A percentile compares a stretch with the other conserved stretches of the same genome.
Conservation (phyloP, 148 eudicot species). For the Spergularia bocconei region DNA sequence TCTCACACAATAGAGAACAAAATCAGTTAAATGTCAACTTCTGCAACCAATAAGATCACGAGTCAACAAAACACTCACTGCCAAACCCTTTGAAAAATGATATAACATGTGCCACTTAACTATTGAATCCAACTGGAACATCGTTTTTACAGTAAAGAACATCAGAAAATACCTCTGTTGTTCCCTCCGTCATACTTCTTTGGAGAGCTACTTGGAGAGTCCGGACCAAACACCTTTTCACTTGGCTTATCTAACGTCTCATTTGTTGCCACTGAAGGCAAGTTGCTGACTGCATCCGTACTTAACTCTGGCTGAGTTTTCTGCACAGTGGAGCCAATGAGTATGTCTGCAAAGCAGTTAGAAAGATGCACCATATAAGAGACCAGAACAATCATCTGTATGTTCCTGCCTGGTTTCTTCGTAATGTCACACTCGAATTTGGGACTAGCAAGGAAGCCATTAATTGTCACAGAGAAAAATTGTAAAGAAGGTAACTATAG, state of each 20-base stretch:
- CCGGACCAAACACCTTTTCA: constrained; percentile 16
- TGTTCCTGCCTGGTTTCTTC: not conserved
- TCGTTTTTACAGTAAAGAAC: not conserved
- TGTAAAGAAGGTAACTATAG: not conserved
- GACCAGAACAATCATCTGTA: not conserved
- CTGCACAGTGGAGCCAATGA: constrained; percentile 2
- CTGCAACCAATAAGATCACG: too few species aligned
- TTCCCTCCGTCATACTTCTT: not conserved
- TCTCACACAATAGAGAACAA: too few species aligned
- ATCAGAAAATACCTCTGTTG: constrained; percentile 6
- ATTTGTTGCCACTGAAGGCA: not conserved
- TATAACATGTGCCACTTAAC: not conserved
- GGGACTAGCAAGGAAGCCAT: not conserved
- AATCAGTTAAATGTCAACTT: too few species aligned
- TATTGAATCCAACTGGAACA: not conserved
- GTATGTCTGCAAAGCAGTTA: constrained; percentile 6
- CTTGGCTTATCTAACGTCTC: not conserved
- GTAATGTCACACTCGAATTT: not conserved
- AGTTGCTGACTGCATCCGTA: constrained; percentile 6
- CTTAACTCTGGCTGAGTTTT: not conserved
- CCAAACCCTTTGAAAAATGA: constrained; percentile 2
- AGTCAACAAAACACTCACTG: not conserved
- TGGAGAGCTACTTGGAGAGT: constrained; percentile 8
- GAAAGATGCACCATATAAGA: constrained; percentile 6
- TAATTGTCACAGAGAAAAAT: not conserved